A percentile compares a stretch with the other conserved stretches of the same genome.
phyloP scores from a whole-genome alignment of 305 asterid genomes.

The Ilex paraguariensis region DNA sequence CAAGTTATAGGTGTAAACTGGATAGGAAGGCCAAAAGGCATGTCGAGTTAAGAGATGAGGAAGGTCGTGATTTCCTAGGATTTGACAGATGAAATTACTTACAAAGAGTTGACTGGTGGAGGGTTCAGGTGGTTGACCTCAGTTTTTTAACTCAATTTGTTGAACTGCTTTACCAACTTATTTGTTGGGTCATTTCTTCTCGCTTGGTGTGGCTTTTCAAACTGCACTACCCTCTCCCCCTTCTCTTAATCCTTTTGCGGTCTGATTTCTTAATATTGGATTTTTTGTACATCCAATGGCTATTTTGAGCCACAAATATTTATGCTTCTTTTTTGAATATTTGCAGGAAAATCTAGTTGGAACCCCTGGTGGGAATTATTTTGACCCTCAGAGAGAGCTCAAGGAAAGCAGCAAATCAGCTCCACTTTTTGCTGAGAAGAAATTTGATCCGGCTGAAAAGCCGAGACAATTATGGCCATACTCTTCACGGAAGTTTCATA shows the following conservation, averaged over 20 bases:
- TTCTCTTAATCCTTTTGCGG: not conserved
- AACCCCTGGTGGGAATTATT: slow-evolving; percentile 31
- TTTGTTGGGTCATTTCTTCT: too few species aligned
- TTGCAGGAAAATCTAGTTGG: slow-evolving; percentile 46
- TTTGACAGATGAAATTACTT: too few species aligned
- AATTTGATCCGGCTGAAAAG: slow-evolving; percentile 51
- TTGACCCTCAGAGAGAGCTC: slow-evolving; percentile 40
- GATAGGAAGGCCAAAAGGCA: too few species aligned
- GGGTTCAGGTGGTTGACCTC: not conserved
- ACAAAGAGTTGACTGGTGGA: too few species aligned
- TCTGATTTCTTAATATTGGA: not conserved
- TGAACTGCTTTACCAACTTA: too few species aligned
- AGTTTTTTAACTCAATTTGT: too few species aligned
- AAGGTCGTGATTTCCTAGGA: too few species aligned
- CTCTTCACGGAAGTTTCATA: slow-evolving; percentile 56
- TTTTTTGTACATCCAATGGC: not conserved
- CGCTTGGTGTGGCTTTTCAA: too few species aligned
- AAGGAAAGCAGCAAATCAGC: slow-evolving; percentile 73
- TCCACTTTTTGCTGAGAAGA: slow-evolving; percentile 68
- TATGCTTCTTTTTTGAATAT: slow-evolving; percentile 16
- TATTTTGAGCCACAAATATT: slow-evolving; percentile 7
- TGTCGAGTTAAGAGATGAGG: too few species aligned
- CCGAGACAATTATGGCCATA: slow-evolving; percentile 47
- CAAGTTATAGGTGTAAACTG: too few species aligned
- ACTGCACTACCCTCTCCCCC: too few species aligned